phyloP scores from a whole-genome alignment of 352 stramenopile genomes.

The Globisporangium apiculatum region DNA sequence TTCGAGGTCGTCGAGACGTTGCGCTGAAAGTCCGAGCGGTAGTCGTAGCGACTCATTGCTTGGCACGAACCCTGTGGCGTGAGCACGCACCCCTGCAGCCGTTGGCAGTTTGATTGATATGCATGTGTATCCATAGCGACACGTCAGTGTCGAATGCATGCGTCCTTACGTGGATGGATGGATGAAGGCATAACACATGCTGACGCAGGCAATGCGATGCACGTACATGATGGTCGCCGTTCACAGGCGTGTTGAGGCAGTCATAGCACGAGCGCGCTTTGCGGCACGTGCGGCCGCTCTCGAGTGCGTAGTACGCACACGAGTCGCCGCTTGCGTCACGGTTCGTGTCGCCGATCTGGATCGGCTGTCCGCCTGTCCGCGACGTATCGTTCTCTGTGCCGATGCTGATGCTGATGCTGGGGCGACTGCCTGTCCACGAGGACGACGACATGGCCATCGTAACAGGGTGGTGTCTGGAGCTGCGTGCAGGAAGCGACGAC shows the following conservation, averaged over 20 bases:
- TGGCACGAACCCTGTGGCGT: conserved; percentile 49
- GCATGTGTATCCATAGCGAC: background rate
- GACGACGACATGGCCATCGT: conserved; percentile 11
- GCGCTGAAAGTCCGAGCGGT: conserved; percentile 43
- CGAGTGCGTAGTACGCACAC: conserved; percentile 56
- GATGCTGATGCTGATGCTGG: conserved; percentile 13
- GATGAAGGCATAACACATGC: background rate
- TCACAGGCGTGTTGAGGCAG: conserved; percentile 50
- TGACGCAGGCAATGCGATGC: conserved; percentile 2
- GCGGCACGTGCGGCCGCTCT: conserved; percentile 31
- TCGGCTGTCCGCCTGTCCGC: conserved; percentile 4
- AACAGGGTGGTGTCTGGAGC: no score
- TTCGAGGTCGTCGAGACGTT: conserved; percentile 30
- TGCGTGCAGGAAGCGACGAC: no score
- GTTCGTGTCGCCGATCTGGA: conserved; percentile 24
- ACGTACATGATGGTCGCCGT: conserved; percentile 11
- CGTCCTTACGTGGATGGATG: background rate
- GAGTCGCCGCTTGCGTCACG: conserved; percentile 40
- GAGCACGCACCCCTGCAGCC: conserved; percentile 37
- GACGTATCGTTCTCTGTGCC: conserved; percentile 3
- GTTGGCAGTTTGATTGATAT: no score
- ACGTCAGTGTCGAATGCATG: background rate
- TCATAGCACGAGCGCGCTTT: conserved; percentile 60
- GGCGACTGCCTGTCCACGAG: conserved; percentile 10
- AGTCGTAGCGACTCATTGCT: conserved; percentile 42